phyloP scores from a whole-genome alignment of 495 filamentous ascomycete species.

The Daldinia caldariorum region DNA sequence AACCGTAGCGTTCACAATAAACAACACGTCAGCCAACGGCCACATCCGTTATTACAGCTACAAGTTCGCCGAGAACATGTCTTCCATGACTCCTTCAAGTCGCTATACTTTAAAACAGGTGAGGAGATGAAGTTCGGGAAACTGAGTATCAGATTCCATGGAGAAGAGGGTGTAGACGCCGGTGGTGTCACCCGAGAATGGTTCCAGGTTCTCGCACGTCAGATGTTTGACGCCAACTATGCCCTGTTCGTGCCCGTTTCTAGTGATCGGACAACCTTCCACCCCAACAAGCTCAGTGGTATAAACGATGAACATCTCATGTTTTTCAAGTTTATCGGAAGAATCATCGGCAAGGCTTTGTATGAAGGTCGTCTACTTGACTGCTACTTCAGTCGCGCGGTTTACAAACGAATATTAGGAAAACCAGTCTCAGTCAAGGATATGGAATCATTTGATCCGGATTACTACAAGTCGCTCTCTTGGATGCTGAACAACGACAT shows the following conservation, averaged over 20 bases:
- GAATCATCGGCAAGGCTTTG: constrained; percentile 97
- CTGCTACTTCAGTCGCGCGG: constrained; percentile 98
- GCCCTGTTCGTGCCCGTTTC: constrained; percentile 95
- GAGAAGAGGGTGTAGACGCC: constrained; percentile 97
- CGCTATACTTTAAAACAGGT: constrained; percentile 90
- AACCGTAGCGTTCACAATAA: constrained; percentile 89
- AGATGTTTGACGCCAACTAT: constrained; percentile 99
- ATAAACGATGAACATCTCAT: constrained; percentile 95
- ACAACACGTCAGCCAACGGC: constrained; percentile 66
- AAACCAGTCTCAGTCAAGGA: constrained; percentile 97
- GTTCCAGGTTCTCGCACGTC: constrained; percentile 96
- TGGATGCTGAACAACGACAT: constrained; percentile 99
- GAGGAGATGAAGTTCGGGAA: constrained; percentile 99
- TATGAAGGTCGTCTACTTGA: constrained; percentile 97
- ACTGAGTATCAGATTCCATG: constrained; percentile 95
- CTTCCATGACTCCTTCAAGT: constrained; percentile 98
- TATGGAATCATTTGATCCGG: constrained; percentile 98
- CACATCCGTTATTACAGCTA: constrained; percentile 81
- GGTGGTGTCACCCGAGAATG: constrained; percentile 98
- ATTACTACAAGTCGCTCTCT: constrained; percentile 98
- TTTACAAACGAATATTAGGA: constrained; percentile 96
- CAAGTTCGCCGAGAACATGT: constrained; percentile 92
- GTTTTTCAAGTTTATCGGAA: constrained; percentile 99
- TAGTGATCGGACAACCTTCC: constrained; percentile 98
- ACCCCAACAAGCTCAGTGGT: constrained; percentile 90